These are phyloP conservation scores for Hysterangium stoloniferum DNA, from an alignment of 768 basidiomycete genomes.

Conservation along the genomic window DNA sequence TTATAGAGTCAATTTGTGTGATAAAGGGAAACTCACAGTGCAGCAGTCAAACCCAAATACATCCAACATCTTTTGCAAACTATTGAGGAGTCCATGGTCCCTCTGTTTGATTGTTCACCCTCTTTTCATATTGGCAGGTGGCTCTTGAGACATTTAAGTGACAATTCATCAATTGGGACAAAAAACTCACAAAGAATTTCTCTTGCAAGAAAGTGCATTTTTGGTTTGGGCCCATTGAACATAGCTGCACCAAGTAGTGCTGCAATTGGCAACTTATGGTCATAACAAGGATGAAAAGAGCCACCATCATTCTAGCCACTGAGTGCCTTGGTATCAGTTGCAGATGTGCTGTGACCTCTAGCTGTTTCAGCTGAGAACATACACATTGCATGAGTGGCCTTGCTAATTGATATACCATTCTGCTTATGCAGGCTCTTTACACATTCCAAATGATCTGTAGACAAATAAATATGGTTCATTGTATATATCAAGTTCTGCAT, in stretches of 20 bases:
- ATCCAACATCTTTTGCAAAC: no score
- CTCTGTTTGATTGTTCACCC: no score
- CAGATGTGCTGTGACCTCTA: constrained; percentile 23
- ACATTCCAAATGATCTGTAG: constrained; percentile 22
- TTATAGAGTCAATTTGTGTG: no score
- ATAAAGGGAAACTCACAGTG: no score
- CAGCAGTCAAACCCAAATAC: no score
- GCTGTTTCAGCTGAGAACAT: constrained; percentile 24
- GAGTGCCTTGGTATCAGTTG: constrained; percentile 23
- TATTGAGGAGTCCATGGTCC: no score
- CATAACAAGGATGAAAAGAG: constrained; percentile 23
- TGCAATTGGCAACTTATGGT: constrained; percentile 22
- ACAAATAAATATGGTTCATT: neutral
- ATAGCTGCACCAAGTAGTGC: constrained; percentile 27
- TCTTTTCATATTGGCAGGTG: no score
- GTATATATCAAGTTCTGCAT: neutral
- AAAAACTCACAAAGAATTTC: constrained; percentile 19
- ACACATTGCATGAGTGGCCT: constrained; percentile 26
- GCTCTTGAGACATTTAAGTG: no score
- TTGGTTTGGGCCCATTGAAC: constrained; percentile 23
- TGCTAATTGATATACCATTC: constrained; percentile 21
- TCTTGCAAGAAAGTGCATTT: constrained; percentile 21
- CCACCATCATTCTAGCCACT: constrained; percentile 23
- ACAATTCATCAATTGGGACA: no score
- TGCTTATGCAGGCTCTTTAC: constrained; percentile 20